Conservation (phyloP, 2,329 filamentous ascomycete species). For the Thielaviopsis punctulata region DNA sequence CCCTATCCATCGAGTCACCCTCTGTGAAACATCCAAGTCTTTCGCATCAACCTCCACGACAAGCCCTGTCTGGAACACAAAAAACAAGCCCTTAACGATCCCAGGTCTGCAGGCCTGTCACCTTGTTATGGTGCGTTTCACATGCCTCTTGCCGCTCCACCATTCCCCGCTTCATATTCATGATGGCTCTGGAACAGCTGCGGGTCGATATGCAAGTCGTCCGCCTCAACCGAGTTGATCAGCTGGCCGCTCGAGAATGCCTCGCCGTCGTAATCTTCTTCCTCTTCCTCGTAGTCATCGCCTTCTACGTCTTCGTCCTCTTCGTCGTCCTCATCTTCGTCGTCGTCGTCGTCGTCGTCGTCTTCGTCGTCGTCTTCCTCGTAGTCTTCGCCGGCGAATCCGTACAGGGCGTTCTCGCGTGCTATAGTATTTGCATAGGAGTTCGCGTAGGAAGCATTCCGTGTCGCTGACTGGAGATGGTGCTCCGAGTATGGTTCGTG, state of each 20-base stretch:
- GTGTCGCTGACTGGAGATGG: no score
- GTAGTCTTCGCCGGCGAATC: constrained; percentile 15
- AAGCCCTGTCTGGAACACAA: no score
- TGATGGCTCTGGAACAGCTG: constrained; percentile 3
- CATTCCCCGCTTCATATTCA: not conserved
- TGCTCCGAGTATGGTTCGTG: not conserved
- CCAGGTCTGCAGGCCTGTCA: not conserved
- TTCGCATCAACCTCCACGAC: no score
- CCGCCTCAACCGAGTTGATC: constrained; percentile 3
- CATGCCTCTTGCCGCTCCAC: not conserved
- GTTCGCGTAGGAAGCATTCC: not conserved
- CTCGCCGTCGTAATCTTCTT: constrained; percentile 15
- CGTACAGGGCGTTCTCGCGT: constrained; percentile 8
- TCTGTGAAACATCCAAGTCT: no score
- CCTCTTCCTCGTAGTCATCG: constrained; percentile 15
- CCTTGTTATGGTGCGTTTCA: not conserved
- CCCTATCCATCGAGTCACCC: no score
- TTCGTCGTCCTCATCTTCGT: constrained; percentile 15
- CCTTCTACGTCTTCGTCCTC: constrained; percentile 12
- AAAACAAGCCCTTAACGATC: no score
- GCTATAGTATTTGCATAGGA: not conserved
- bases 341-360: constrained; percentile 15
- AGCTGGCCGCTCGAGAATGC: constrained; percentile 11
- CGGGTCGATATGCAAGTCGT: constrained; percentile 5
- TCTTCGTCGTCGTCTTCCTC: constrained; percentile 17